Conservation (phyloP, 1,284 basidiomycete genomes). For the Xerocomus minutiporus region DNA sequence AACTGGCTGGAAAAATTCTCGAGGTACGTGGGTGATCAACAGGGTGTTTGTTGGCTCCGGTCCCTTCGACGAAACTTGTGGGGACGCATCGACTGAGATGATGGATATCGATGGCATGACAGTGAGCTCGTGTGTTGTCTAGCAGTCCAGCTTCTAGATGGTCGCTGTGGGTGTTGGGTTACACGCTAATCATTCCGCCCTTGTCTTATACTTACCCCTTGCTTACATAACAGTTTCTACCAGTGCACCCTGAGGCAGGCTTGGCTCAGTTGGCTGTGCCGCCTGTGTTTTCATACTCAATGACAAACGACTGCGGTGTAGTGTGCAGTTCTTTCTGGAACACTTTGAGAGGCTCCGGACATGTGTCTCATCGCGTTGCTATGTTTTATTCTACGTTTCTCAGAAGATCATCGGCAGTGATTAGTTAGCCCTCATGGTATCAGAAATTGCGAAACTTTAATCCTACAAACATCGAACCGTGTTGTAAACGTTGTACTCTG, state of each 20-base stretch:
- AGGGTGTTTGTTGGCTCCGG: conserved; percentile 61
- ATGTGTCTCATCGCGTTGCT: conserved; percentile 6
- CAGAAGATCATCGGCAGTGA: no score
- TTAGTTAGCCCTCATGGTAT: conserved; percentile 4
- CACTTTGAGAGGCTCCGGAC: conserved; percentile 3
- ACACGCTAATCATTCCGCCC: neutral
- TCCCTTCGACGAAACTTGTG: conserved; percentile 5
- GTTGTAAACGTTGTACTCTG: neutral
- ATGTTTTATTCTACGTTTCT: conserved; percentile 7
- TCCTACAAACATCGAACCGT: conserved; percentile 1
- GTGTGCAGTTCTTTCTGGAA: conserved; percentile 17
- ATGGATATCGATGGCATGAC: conserved; percentile 31
- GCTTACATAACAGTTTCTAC: conserved; percentile 22
- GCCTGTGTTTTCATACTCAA: conserved; percentile 16
- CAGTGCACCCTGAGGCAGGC: neutral
- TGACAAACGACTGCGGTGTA: conserved; percentile 14
- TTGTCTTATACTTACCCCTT: conserved; percentile 13
- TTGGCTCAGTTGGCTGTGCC: conserved; percentile 17
- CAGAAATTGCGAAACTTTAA: neutral
- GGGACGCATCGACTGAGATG: conserved; percentile 21
- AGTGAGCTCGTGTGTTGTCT: neutral
- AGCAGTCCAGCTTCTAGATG: neutral
- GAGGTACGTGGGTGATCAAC: conserved; percentile 60
- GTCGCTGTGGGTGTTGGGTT: conserved; percentile 1
- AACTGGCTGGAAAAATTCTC: conserved; percentile 62